Percentiles rank a stretch among this genome's conserved stretches.
Conservation (phyloP, 805 yeast species). For the Saccharomycopsis oosterbeekiorum region DNA sequence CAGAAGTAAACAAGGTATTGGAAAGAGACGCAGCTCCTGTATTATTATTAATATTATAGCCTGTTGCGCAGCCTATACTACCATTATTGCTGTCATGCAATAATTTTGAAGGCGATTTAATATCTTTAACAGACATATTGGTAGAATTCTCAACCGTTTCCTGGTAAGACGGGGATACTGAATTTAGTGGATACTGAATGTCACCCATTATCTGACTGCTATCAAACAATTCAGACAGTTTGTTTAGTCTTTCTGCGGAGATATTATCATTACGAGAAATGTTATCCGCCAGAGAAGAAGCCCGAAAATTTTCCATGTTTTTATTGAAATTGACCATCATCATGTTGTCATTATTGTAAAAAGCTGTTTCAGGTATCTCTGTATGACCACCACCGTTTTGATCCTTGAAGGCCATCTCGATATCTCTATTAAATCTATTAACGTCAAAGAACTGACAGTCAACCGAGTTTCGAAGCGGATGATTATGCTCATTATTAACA, state of each 20-base stretch:
- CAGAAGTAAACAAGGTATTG: not conserved
- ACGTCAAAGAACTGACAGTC: constrained; percentile 12
- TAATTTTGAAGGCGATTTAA: not conserved
- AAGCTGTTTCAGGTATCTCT: not conserved
- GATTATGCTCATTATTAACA: constrained; percentile 52
- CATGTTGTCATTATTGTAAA: not conserved
- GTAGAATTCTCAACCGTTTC: not conserved
- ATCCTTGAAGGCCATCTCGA: constrained; percentile 10
- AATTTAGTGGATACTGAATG: not conserved
- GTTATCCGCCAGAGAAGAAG: not conserved
- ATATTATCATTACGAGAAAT: not conserved
- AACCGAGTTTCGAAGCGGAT: constrained; percentile 27
- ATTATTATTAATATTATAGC: no score
- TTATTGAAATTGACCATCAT: not conserved
- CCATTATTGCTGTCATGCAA: not conserved
- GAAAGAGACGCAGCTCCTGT: not conserved
- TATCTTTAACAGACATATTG: not conserved
- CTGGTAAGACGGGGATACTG: not conserved
- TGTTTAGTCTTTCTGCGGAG: not conserved
- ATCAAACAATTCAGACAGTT: not conserved
- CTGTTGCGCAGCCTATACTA: not conserved
- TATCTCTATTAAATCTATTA: constrained; percentile 13
- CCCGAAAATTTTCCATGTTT: not conserved
- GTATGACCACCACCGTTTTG: constrained; percentile 1
- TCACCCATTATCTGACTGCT: no score